These are phyloP conservation scores for Davidsoniella virescens DNA, from an alignment of 2,329 filamentous ascomycete species.

Conservation along the genomic window DNA sequence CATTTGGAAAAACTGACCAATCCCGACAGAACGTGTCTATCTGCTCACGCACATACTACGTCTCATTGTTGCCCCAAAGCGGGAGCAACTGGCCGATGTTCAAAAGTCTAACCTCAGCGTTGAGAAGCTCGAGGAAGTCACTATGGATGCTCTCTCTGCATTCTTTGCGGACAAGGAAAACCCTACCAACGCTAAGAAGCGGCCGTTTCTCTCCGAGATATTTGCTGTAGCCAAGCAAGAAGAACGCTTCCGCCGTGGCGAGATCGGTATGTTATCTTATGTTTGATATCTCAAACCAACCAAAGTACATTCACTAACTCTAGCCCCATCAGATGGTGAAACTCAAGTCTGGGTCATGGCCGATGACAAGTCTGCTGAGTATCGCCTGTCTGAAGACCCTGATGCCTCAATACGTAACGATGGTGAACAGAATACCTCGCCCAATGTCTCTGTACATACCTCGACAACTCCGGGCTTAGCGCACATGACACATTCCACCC, in stretches of 20 bases:
- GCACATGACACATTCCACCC: too few relatives aligned
- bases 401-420: too few relatives aligned
- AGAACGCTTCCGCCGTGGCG: slow-evolving; percentile 37
- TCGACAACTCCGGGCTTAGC: too few relatives aligned
- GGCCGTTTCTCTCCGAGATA: slow-evolving; percentile 39
- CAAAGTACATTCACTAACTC: slow-evolving; percentile 6
- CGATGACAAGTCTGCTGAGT: slow-evolving; percentile 29
- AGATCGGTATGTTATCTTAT: slow-evolving; percentile 33
- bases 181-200: slow-evolving; percentile 37
- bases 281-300: background rate
- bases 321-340: slow-evolving; percentile 25
- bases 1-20: slow-evolving; percentile 7
- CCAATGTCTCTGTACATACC: too few relatives aligned
- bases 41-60: slow-evolving; percentile 44
- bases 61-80: slow-evolving; percentile 35
- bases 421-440: too few relatives aligned
- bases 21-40: slow-evolving; percentile 36
- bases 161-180: slow-evolving; percentile 42
- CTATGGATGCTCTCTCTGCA: slow-evolving; percentile 38
- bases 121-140: slow-evolving; percentile 40
- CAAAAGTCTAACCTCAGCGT: slow-evolving; percentile 37
- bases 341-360: slow-evolving; percentile 34
- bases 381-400: too few relatives aligned
- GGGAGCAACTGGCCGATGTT: slow-evolving; percentile 34
- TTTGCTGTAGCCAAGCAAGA: slow-evolving; percentile 43